Evolutionary conservation across 768 basidiomycete species (phyloP).

Genomic region (Naganishia randhawae): DNA sequence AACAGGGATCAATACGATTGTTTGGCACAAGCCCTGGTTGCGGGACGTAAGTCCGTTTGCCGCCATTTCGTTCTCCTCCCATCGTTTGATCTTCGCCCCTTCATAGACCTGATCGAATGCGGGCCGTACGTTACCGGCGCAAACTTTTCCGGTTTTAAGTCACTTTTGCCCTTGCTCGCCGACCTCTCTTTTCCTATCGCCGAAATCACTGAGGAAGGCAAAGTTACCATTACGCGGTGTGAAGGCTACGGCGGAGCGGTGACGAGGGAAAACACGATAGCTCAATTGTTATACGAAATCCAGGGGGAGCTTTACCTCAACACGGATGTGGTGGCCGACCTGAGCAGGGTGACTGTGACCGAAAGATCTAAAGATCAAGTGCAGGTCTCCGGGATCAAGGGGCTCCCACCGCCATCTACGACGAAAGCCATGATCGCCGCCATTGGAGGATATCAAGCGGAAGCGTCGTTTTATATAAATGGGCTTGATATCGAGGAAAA

Average conservation of each 20-base stretch:
- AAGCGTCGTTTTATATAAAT: slow-evolving; percentile 17
- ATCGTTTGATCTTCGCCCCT: too few species aligned
- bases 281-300: slow-evolving; percentile 18
- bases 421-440: slow-evolving; percentile 23
- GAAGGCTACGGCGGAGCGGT: slow-evolving; percentile 20
- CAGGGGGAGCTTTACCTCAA: slow-evolving; percentile 19
- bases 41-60: background rate
- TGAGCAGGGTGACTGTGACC: background rate
- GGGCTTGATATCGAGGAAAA: slow-evolving; percentile 12
- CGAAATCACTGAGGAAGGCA: background rate
- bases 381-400: slow-evolving; percentile 1
- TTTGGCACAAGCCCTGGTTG: slow-evolving; percentile 5
- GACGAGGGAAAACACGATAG: slow-evolving; percentile 14
- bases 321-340: slow-evolving; percentile 23
- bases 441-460: slow-evolving; percentile 7
- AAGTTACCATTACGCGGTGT: slow-evolving; percentile 3
- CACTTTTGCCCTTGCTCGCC: background rate
- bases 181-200: slow-evolving; percentile 21
- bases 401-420: slow-evolving; percentile 7
- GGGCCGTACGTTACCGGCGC: slow-evolving; percentile 17
- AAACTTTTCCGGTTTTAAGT: slow-evolving; percentile 22
- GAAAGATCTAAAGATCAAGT: background rate
- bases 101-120: slow-evolving; percentile 18
- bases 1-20: slow-evolving; percentile 8
- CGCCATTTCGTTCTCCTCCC: background rate